Base-by-base conservation (phyloP, 352 stramenopile species). In the Globisporangium alternatum region DNA sequence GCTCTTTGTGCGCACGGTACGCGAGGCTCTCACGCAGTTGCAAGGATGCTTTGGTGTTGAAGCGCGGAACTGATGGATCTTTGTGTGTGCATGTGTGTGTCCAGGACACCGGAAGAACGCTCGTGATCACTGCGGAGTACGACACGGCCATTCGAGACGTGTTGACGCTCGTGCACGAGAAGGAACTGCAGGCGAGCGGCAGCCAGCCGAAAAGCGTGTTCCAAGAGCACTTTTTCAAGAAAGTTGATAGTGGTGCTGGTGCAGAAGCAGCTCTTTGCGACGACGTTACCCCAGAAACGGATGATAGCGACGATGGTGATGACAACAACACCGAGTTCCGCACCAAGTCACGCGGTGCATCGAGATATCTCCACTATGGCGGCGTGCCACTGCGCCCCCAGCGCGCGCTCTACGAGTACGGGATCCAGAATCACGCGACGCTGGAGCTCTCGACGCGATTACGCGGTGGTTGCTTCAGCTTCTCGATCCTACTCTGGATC, bases 401-500 rank as follows among this genome's bases (percentile, higher is more conserved):
- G 21, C 66, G 72, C n/a, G 76, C 74, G 52, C 54, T 90, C 28
- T 57, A 30, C 5, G 83, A 92, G 48, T 89, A 90, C 39, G 80
- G 74, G n/a, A 83, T 92, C 65, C 81, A 89, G 64, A 75, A 88
- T 54, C 68, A 81, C 60, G 77, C 83, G 48, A 92, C 83, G 68
- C 68, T 92, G 21, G 70, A 89, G 44, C 66, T 72, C 15, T 68
- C 71, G 3, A 37, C 60, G 45, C 76, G 81, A 19, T 58, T 83
- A 30, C 80, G 75, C 35, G 83, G 83, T 44, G 81, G 83, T 64
- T 92, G 83, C 73, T 90, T 90, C 58, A 69, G 73, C 49, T 74
- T 90, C 51, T 92, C 83, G n/a, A 88, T 92, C 65, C 56, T 80
- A 53, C 65, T 92, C 52, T 92, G 83, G 83, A 83, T 87, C 60